Evolutionary conservation across 2,329 filamentous ascomycete genomes (phyloP).

Genomic region (Berkeleyomyces rouxiae): DNA sequence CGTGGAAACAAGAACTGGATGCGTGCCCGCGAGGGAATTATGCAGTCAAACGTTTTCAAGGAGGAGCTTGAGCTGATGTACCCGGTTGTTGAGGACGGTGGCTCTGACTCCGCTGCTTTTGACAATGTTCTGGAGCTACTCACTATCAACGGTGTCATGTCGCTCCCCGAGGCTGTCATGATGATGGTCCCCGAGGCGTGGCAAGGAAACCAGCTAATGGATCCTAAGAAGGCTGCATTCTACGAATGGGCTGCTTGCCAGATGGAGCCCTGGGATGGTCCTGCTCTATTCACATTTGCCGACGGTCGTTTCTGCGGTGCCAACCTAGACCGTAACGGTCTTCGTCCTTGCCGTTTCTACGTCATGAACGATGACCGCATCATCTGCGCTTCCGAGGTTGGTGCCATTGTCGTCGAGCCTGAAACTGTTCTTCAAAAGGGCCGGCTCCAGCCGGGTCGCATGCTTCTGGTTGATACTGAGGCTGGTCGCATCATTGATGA

Average conservation of each 20-base stretch:
- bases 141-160: conserved; percentile 89
- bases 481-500: conserved; percentile 87
- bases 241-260: conserved; percentile 98
- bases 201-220: conserved; percentile 86
- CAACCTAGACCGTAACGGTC: conserved; percentile 87
- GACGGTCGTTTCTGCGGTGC: conserved; percentile 94
- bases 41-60: conserved; percentile 83
- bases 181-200: conserved; percentile 96
- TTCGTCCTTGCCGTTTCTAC: conserved; percentile 92
- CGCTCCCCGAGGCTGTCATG: conserved; percentile 91
- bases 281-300: conserved; percentile 90
- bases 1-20: conserved; percentile 99
- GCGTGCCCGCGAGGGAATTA: conserved; percentile 86
- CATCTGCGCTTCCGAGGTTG: conserved; percentile 91
- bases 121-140: conserved; percentile 91
- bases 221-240: conserved; percentile 88
- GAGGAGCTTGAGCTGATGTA: conserved; percentile 83
- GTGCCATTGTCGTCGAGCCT: conserved; percentile 79
- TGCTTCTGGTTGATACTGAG: conserved; percentile 87
- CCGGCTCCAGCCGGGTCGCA: conserved; percentile 81
- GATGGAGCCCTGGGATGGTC: conserved; percentile 98
- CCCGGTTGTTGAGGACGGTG: conserved; percentile 89
- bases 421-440: conserved; percentile 86
- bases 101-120: conserved; percentile 91
- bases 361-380: conserved; percentile 94